These are phyloP conservation scores for Tolypocladium tundrense DNA, from an alignment of 2,329 filamentous ascomycete species.

Conservation along the genomic window DNA sequence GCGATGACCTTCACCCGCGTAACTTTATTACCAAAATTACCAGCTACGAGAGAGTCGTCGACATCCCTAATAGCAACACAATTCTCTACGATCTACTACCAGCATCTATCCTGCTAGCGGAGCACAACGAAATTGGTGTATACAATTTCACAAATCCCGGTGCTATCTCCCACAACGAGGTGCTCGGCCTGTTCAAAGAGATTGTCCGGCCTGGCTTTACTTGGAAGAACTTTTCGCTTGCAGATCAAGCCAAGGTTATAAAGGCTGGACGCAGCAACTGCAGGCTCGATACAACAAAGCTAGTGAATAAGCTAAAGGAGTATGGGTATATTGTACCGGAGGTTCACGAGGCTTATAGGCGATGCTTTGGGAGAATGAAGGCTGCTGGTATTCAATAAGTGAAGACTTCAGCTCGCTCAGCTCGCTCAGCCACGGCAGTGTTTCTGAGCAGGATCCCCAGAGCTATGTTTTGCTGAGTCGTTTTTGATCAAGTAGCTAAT, in stretches of 20 bases:
- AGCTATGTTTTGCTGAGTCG: no score
- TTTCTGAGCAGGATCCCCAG: no score
- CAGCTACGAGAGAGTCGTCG: constrained; percentile 53
- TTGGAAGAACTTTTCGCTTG: constrained; percentile 57
- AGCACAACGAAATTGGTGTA: constrained; percentile 51
- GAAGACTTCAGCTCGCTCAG: no score
- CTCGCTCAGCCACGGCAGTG: no score
- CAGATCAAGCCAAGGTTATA: constrained; percentile 57
- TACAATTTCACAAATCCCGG: constrained; percentile 65
- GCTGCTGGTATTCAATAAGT: constrained; percentile 37
- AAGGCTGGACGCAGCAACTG: constrained; percentile 59
- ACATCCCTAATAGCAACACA: constrained; percentile 61
- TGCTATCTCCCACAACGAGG: constrained; percentile 60
- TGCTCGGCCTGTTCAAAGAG: constrained; percentile 51
- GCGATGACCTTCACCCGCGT: constrained; percentile 54
- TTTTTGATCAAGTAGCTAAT: no score
- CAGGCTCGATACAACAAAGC: constrained; percentile 51
- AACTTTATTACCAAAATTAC: constrained; percentile 62
- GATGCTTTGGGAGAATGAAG: constrained; percentile 56
- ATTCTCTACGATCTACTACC: constrained; percentile 56
- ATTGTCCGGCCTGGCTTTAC: constrained; percentile 49
- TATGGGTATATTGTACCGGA: constrained; percentile 50
- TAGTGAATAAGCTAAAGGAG: constrained; percentile 48
- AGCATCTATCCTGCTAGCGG: constrained; percentile 47
- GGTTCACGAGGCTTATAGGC: constrained; percentile 50